phyloP scores from a whole-genome alignment of 208 protist genomes.

The Kentomonas sorsogonicus region DNA sequence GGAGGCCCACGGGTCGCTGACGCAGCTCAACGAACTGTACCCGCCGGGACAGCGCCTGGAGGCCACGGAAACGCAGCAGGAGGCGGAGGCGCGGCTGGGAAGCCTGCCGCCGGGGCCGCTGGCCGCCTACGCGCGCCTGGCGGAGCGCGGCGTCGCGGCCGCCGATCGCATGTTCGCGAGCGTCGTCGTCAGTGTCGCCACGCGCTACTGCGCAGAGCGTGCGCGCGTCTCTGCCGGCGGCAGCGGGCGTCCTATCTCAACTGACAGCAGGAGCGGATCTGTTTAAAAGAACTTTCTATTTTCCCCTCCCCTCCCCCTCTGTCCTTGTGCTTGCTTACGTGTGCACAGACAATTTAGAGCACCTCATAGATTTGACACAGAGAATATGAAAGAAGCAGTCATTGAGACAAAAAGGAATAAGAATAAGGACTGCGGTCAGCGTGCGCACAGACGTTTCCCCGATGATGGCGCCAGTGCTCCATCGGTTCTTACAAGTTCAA shows the following conservation, averaged over 20 bases:
- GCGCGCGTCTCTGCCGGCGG: background rate
- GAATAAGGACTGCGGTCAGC: background rate
- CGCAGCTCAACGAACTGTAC: slow-evolving; percentile 27
- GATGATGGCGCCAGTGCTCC: no score
- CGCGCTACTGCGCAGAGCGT: background rate
- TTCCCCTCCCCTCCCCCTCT: slow-evolving; percentile 8
- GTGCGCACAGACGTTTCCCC: no score
- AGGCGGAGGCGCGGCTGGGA: background rate
- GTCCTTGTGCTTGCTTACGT: background rate
- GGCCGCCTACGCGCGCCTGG: slow-evolving; percentile 28
- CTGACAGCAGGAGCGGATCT: background rate
- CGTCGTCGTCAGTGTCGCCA: slow-evolving; percentile 10
- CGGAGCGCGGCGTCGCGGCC: slow-evolving; percentile 30
- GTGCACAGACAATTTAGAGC: background rate
- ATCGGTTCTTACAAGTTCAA: background rate
- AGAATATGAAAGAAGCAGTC: background rate
- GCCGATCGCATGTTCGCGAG: slow-evolving; percentile 26
- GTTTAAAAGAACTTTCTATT: background rate
- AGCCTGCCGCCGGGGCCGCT: background rate
- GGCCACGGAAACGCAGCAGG: background rate
- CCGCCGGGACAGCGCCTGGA: background rate
- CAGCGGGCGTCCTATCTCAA: background rate
- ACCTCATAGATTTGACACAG: background rate
- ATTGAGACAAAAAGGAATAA: background rate
- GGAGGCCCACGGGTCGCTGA: slow-evolving; percentile 20